phyloP scores from a whole-genome alignment of 169 alveolate species.

The Babesia sp. region DNA sequence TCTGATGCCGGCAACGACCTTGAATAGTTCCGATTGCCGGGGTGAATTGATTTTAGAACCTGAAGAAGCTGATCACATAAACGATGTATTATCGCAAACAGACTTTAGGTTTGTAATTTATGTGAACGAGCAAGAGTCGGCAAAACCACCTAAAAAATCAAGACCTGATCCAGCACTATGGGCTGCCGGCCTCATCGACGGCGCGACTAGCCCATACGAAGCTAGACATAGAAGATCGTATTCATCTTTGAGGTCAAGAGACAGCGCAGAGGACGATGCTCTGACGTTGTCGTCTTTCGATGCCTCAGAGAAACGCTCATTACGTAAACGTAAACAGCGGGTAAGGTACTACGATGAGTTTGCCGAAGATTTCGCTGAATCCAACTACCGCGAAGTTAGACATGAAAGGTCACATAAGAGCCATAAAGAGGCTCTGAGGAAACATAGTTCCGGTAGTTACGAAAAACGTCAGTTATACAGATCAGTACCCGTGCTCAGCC shows the following conservation, averaged over 20 bases:
- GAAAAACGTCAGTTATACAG: conserved; percentile 40
- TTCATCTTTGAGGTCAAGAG: neutral
- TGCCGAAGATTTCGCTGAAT: conserved; percentile 34
- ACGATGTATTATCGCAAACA: conserved; percentile 11
- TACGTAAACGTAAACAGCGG: conserved; percentile 57
- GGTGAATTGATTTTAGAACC: conserved; percentile 39
- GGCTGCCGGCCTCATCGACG: conserved; percentile 18
- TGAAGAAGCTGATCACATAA: conserved; percentile 43
- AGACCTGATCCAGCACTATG: neutral
- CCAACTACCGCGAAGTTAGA: conserved; percentile 18
- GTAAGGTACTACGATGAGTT: conserved; percentile 59
- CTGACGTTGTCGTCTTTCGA: conserved; percentile 4
- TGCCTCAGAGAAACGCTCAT: conserved; percentile 35
- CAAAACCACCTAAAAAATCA: conserved; percentile 29
- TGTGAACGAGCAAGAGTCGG: neutral
- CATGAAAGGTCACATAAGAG: conserved; percentile 18
- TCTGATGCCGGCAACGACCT: neutral
- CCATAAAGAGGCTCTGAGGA: conserved; percentile 18
- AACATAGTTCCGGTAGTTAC: conserved; percentile 7
- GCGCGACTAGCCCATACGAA: conserved; percentile 3
- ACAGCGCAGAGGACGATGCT: conserved; percentile 39
- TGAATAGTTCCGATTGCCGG: conserved; percentile 3
- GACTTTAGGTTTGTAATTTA: conserved; percentile 35
- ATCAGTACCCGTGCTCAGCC: conserved; percentile 51
- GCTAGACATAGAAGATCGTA: neutral